Evolutionary conservation across 2,329 filamentous ascomycete genomes (phyloP), one percentile per base, ranked within the genome.

Genomic region (Fusarium phyllophilum): DNA sequence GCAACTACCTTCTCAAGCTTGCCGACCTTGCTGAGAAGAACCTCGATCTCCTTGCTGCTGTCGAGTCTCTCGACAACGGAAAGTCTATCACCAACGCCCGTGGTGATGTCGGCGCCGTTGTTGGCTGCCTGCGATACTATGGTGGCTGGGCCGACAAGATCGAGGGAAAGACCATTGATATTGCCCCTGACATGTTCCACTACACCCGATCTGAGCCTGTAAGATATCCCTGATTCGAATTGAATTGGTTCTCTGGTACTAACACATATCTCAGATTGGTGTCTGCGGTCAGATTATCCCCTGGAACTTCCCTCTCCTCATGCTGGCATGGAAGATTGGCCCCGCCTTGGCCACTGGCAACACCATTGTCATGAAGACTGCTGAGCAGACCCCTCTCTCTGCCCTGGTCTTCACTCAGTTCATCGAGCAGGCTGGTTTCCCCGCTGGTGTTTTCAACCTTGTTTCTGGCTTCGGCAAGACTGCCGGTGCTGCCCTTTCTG

Each of bases 141-240:
- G 94, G 89, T 80, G 95, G 95, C 71, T 97, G 93, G 91, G 93
- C 94, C 79, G 95, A 97, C 88, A 97, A 97, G 91, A 92, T 96
- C 75, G 88, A 91, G 83, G 94, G 95, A 83, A 94, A 95, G 87
- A 94, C 94, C 64, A 91, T 96, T 75, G 93, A 97, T 79, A 93
- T 94, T 77, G 86, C 89, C 79, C 89, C 90, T 66, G 91, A 93
- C 75, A 94, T 92, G 83, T 94, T 97, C 86, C 92, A 94, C 86
- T 97, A 96, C 86, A 95, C 93, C 74, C 81, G 80, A 79, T 89
- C 90, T 76, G 94, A 97, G 88, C 93, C 94, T 15, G 86, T 89
- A 81, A 77, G 87, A 83, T 26, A 22, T 3, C 24, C 38, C 24
- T 24, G n/a, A n/a, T 33, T 49, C 20, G 14, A 29, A 17, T 20